Percentiles rank a stretch among this genome's conserved stretches.
Evolutionary conservation across 2,329 filamentous ascomycete genomes (phyloP).

Genomic region (Ophiostoma quercus): DNA sequence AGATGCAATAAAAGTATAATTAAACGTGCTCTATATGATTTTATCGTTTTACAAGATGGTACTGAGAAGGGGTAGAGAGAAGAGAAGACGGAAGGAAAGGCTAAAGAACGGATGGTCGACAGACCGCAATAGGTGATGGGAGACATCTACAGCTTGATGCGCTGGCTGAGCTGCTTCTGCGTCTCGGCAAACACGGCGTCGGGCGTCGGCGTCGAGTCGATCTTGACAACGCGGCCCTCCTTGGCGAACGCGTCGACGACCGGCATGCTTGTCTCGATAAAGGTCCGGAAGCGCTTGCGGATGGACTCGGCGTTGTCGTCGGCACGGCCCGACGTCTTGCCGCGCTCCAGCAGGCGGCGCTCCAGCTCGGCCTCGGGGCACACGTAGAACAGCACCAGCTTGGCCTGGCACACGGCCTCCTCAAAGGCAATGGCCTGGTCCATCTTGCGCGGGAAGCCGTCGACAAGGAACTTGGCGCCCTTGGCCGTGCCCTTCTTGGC

Average conservation of each 20-base stretch:
- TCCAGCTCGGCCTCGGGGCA: constrained; percentile 89
- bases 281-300: constrained; percentile 90
- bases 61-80: background rate
- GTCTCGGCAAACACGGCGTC: constrained; percentile 57
- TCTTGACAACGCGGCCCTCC: constrained; percentile 72
- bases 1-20: background rate
- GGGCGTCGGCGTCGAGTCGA: constrained; percentile 64
- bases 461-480: constrained; percentile 64
- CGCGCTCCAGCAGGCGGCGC: constrained; percentile 74
- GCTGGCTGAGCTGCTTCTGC: constrained; percentile 44
- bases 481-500: constrained; percentile 21
- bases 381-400: constrained; percentile 89
- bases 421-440: constrained; percentile 96
- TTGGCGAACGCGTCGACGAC: constrained; percentile 80
- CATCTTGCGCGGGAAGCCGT: constrained; percentile 91
- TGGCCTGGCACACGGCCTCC: constrained; percentile 74
- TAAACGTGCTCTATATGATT: constrained; percentile 5
- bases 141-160: constrained; percentile 47
- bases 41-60: constrained; percentile 1
- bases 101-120: background rate
- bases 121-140: too few species aligned
- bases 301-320: constrained; percentile 97
- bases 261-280: constrained; percentile 95
- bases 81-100: background rate
- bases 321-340: constrained; percentile 82